phyloP scores from a whole-genome alignment of 1,284 basidiomycete species.

The Bondarzewia mesenterica region DNA sequence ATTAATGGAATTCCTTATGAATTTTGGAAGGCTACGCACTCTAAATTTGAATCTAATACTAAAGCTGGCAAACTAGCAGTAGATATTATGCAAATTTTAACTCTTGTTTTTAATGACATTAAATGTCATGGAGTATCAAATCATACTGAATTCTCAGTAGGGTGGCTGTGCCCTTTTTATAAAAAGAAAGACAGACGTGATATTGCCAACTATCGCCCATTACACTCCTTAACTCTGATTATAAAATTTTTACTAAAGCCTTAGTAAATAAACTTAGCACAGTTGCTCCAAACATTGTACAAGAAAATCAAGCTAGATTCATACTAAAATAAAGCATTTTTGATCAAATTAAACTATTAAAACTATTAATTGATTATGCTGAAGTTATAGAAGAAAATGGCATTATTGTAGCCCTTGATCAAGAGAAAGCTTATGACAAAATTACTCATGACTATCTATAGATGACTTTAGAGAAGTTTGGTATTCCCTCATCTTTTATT shows the following conservation, averaged over 20 bases:
- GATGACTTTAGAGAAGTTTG: conserved; percentile 12
- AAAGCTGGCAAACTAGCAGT: not conserved
- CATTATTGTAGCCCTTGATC: conserved; percentile 20
- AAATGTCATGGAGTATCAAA: conserved; percentile 7
- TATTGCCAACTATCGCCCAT: conserved; percentile 26
- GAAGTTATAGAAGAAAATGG: conserved; percentile 18
- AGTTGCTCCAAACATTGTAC: not conserved
- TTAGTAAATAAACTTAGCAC: not conserved
- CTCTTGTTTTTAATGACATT: conserved; percentile 14
- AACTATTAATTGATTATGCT: conserved; percentile 16
- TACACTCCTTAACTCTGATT: conserved; percentile 25
- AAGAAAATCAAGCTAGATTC: conserved; percentile 5
- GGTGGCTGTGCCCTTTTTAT: conserved; percentile 27
- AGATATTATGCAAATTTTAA: conserved; percentile 10
- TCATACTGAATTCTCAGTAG: conserved; percentile 16
- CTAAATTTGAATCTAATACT: not conserved
- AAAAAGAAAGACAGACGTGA: conserved; percentile 23
- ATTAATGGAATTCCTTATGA: conserved; percentile 12
- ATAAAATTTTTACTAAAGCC: conserved; percentile 10
- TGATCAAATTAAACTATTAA: conserved; percentile 13
- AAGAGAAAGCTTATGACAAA: conserved; percentile 27
- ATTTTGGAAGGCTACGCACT: conserved; percentile 10
- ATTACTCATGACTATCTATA: conserved; percentile 23
- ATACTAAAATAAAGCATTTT: not conserved
- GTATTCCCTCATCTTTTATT: conserved; percentile 16